These are phyloP conservation scores for Ocimum tenuiflorum DNA, from an alignment of 257 asterid genomes.

Conservation along the genomic window DNA sequence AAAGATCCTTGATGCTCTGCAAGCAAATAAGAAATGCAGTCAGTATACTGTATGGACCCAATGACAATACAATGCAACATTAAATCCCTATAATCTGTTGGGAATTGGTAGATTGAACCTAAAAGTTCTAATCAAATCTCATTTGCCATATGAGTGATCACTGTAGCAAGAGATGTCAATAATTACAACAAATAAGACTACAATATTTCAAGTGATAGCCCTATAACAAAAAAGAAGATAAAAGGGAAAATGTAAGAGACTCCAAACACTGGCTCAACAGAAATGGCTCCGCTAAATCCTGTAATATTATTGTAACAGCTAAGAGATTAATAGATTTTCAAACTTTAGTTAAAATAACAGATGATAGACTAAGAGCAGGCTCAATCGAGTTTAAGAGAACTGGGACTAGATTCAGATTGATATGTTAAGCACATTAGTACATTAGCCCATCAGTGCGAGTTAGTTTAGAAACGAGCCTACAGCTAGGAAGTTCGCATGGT, in stretches of 20 bases:
- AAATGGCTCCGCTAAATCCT: background rate
- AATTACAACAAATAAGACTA: background rate
- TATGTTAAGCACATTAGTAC: too few species aligned
- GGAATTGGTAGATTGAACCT: background rate
- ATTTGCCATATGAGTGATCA: slow-evolving; percentile 2
- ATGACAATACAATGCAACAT: background rate
- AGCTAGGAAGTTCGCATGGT: too few species aligned
- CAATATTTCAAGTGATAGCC: background rate
- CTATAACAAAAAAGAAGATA: background rate
- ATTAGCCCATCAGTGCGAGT: too few species aligned
- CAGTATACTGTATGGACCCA: slow-evolving; percentile 10
- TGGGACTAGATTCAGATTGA: too few species aligned
- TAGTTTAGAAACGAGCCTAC: too few species aligned
- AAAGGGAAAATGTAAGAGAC: background rate
- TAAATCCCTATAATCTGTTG: background rate
- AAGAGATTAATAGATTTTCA: background rate
- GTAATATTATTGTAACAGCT: background rate
- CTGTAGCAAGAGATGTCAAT: background rate
- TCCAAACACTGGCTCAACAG: background rate
- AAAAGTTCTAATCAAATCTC: background rate
- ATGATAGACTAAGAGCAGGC: too few species aligned
- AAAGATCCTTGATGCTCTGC: slow-evolving; percentile 67
- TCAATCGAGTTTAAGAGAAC: too few species aligned
- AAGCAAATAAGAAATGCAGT: slow-evolving; percentile 22
- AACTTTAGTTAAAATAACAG: too few species aligned